Conservation (phyloP, 2,329 filamentous ascomycete species). For the Sporothrix inflata region DNA sequence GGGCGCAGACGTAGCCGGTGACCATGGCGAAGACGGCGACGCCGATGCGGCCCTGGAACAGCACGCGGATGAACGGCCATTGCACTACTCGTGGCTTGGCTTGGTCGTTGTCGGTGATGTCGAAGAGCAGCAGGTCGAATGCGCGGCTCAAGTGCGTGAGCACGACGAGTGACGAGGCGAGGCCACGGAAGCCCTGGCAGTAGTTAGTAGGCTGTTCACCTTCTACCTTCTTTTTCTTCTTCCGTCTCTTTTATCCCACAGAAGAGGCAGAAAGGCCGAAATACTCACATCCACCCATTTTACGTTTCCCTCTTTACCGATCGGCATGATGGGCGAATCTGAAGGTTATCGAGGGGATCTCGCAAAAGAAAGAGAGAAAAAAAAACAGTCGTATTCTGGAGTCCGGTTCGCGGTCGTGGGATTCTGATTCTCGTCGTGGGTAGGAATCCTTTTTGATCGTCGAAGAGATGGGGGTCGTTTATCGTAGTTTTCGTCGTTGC, state of each 20-base stretch:
- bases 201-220: slow-evolving; percentile 9
- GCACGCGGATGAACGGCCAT: slow-evolving; percentile 61
- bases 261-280: neutral
- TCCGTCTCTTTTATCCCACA: neutral
- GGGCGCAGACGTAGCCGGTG: slow-evolving; percentile 65
- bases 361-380: neutral
- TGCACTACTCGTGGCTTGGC: slow-evolving; percentile 56
- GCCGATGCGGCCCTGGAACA: slow-evolving; percentile 64
- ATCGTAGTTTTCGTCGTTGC: neutral
- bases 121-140: slow-evolving; percentile 44
- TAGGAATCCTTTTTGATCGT: neutral
- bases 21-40: slow-evolving; percentile 69
- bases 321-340: slow-evolving; percentile 41
- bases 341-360: neutral
- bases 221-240: neutral
- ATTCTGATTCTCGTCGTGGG: neutral
- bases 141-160: slow-evolving; percentile 57
- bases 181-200: slow-evolving; percentile 56
- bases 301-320: slow-evolving; percentile 54
- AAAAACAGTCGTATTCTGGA: neutral
- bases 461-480: neutral
- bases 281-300: slow-evolving; percentile 63
- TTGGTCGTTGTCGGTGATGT: slow-evolving; percentile 45
- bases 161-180: slow-evolving; percentile 59
- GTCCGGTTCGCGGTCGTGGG: neutral